Percentiles rank a stretch among this genome's conserved stretches.
These are phyloP conservation scores for Lachnellula willkommii DNA, from an alignment of 2,329 filamentous ascomycete species.

Conservation along the genomic window DNA sequence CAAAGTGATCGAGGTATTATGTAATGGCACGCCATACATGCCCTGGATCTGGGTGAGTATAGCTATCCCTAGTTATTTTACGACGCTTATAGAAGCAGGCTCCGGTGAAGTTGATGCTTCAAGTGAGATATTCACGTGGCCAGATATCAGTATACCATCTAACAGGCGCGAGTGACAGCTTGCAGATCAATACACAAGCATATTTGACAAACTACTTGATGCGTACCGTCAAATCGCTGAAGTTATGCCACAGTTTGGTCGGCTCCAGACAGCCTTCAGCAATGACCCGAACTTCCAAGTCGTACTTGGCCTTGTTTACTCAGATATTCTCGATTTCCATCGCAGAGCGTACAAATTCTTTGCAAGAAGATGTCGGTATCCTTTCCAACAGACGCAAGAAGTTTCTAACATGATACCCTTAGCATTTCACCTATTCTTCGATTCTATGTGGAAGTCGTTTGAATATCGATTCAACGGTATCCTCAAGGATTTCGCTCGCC, in stretches of 20 bases:
- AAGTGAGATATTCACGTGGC: neutral
- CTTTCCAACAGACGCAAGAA: neutral
- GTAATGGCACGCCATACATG: conserved; percentile 43
- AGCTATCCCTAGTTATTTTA: neutral
- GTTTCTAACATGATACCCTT: conserved; percentile 10
- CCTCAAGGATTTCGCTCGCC: conserved; percentile 4
- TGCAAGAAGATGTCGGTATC: conserved; percentile 10
- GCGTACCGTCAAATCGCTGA: conserved; percentile 38
- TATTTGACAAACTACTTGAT: conserved; percentile 38
- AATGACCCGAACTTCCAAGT: conserved; percentile 35
- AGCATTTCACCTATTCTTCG: conserved; percentile 13
- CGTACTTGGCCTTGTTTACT: conserved; percentile 40
- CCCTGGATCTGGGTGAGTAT: conserved; percentile 39
- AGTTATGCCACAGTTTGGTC: conserved; percentile 35
- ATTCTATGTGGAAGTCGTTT: conserved; percentile 13
- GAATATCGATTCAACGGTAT: conserved; percentile 9
- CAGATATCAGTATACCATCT: neutral
- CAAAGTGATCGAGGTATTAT: conserved; percentile 38
- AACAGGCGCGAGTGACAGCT: conserved; percentile 2
- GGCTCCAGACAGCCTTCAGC: conserved; percentile 30
- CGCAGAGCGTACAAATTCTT: conserved; percentile 43
- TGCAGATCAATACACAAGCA: conserved; percentile 19
- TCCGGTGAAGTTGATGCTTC: neutral
- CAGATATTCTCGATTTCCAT: conserved; percentile 46
- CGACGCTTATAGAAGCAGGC: neutral